Conservation (phyloP, 805 yeast species). For the Starmera amethionina region DNA sequence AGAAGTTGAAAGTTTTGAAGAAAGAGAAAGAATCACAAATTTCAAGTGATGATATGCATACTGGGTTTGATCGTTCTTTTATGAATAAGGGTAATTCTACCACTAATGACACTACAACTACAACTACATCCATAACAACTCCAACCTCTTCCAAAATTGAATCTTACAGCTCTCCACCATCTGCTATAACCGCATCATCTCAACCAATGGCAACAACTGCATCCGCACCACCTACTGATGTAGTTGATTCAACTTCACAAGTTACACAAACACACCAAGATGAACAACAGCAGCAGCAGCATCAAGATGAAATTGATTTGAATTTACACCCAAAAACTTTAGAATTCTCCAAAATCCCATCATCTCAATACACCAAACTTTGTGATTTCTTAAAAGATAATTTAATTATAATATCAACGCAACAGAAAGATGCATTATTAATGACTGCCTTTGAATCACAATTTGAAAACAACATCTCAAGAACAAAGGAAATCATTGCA, state of each 20-base stretch:
- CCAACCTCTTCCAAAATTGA: background rate
- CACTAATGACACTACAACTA: constrained; percentile 9
- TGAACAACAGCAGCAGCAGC: constrained; percentile 2
- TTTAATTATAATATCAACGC: constrained; percentile 63
- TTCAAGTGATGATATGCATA: constrained; percentile 82
- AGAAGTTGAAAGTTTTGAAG: constrained; percentile 55
- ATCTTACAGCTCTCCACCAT: constrained; percentile 5
- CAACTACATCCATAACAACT: constrained; percentile 7
- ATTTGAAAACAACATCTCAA: constrained; percentile 44
- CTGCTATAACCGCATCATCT: background rate
- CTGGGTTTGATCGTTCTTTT: constrained; percentile 84
- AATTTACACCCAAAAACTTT: constrained; percentile 10
- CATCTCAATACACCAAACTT: constrained; percentile 36
- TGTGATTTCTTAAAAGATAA: constrained; percentile 42
- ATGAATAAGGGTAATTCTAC: constrained; percentile 33
- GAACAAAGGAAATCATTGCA: constrained; percentile 60
- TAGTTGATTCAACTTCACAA: constrained; percentile 1
- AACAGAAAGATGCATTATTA: constrained; percentile 84
- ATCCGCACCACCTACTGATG: background rate
- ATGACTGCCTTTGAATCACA: constrained; percentile 89
- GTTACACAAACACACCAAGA: background rate
- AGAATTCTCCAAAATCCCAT: constrained; percentile 48
- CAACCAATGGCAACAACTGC: background rate
- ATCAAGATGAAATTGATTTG: constrained; percentile 16
- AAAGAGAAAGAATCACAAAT: constrained; percentile 68